Conservation (phyloP, 768 basidiomycete species). For the Leccinum imitatum region DNA sequence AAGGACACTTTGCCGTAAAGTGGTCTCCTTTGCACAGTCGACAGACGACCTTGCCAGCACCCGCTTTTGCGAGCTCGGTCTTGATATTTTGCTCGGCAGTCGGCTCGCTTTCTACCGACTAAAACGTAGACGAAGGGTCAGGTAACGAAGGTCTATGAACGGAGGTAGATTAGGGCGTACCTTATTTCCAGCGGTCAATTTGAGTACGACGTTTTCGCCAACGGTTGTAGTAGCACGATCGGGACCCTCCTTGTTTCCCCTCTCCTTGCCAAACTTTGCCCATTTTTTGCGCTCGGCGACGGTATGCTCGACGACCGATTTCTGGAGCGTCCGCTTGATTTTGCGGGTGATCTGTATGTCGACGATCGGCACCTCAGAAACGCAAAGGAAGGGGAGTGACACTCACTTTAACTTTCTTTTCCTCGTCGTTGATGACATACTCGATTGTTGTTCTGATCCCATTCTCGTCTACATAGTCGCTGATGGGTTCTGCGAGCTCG, state of each 20-base stretch:
- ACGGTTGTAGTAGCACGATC: slow-evolving; percentile 94
- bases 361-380: not conserved
- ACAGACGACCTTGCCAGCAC: slow-evolving; percentile 88
- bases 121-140: not conserved
- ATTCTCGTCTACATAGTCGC: slow-evolving; percentile 80
- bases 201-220: slow-evolving; percentile 68
- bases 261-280: slow-evolving; percentile 92
- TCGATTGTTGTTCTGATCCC: slow-evolving; percentile 86
- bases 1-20: slow-evolving; percentile 98
- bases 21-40: slow-evolving; percentile 95
- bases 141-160: not conserved
- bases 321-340: slow-evolving; percentile 84
- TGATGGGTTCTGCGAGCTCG: slow-evolving; percentile 57
- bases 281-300: slow-evolving; percentile 94
- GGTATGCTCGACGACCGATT: slow-evolving; percentile 88
- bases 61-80: slow-evolving; percentile 63
- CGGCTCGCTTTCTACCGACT: slow-evolving; percentile 68
- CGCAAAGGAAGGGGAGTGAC: not conserved
- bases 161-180: slow-evolving; percentile 30
- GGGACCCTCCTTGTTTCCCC: slow-evolving; percentile 82
- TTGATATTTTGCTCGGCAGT: slow-evolving; percentile 66
- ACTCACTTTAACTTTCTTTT: slow-evolving; percentile 88
- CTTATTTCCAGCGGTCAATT: slow-evolving; percentile 63
- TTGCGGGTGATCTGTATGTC: slow-evolving; percentile 71
- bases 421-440: slow-evolving; percentile 85